phyloP scores from a whole-genome alignment of 768 basidiomycete species.

The Termitomyces sp. region DNA sequence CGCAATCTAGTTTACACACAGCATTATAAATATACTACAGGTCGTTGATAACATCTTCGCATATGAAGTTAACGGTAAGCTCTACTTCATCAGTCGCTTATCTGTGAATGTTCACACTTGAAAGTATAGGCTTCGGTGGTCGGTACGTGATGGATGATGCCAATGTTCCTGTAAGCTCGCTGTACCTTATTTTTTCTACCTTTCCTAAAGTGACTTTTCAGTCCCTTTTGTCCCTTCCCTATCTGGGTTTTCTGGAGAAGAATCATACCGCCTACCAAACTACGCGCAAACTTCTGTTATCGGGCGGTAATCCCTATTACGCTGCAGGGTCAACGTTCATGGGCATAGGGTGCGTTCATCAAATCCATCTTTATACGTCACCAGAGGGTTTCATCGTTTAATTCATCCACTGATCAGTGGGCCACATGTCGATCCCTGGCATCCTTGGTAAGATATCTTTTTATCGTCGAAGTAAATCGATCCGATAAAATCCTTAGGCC shows the following conservation, averaged over 20 bases:
- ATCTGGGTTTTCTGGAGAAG: slow-evolving; percentile 70
- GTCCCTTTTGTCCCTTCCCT: slow-evolving; percentile 76
- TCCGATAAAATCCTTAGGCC: slow-evolving; percentile 35
- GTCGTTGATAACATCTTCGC: slow-evolving; percentile 63
- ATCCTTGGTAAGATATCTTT: slow-evolving; percentile 52
- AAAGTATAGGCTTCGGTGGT: slow-evolving; percentile 52
- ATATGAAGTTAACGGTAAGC: slow-evolving; percentile 68
- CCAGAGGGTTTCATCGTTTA: background rate
- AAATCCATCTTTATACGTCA: background rate
- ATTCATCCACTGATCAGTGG: slow-evolving; percentile 37
- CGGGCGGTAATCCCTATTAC: slow-evolving; percentile 65
- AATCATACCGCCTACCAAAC: slow-evolving; percentile 52
- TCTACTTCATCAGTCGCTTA: background rate
- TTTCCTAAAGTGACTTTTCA: slow-evolving; percentile 18
- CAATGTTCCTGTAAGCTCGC: slow-evolving; percentile 64
- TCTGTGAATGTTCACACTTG: background rate
- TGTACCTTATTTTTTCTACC: background rate
- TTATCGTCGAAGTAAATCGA: background rate
- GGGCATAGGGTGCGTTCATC: slow-evolving; percentile 55
- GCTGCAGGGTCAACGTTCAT: slow-evolving; percentile 57
- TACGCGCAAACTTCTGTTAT: slow-evolving; percentile 61
- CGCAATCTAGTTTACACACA: background rate
- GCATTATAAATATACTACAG: slow-evolving; percentile 25
- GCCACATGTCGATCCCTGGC: slow-evolving; percentile 67
- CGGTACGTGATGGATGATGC: slow-evolving; percentile 83